These are phyloP conservation scores for Paramarasmius palmivorus DNA, from an alignment of 1,284 basidiomycete species.

Conservation along the genomic window DNA sequence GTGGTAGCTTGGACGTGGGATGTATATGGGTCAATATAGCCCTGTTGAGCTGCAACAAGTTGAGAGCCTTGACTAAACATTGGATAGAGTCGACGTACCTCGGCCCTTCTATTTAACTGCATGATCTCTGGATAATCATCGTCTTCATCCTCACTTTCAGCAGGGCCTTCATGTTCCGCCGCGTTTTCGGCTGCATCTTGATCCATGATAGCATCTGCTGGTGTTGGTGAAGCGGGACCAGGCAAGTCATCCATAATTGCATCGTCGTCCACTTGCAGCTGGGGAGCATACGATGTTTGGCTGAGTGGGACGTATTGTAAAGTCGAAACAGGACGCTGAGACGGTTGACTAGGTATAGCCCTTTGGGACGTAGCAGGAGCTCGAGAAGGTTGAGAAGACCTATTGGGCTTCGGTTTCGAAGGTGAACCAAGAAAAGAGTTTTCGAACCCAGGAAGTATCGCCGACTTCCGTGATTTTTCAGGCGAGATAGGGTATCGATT, in stretches of 20 bases:
- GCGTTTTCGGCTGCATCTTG: conserved; percentile 17
- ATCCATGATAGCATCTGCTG: neutral
- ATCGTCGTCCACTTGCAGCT: neutral
- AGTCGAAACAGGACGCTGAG: no score
- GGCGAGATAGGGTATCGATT: conserved; percentile 23
- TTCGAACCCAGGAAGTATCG: conserved; percentile 47
- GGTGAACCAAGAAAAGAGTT: conserved; percentile 44
- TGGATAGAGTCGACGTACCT: conserved; percentile 40
- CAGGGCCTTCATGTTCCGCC: conserved; percentile 17
- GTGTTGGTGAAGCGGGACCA: neutral
- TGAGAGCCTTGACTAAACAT: neutral
- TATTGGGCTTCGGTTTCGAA: conserved; percentile 23
- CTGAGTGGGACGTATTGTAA: no score
- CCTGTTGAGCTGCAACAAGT: conserved; percentile 49
- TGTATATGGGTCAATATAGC: conserved; percentile 58
- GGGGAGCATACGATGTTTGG: no score
- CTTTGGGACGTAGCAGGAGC: neutral
- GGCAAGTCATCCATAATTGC: conserved; percentile 1
- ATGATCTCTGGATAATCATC: conserved; percentile 30
- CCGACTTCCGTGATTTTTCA: conserved; percentile 30
- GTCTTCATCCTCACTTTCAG: conserved; percentile 23
- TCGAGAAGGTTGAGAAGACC: conserved; percentile 14
- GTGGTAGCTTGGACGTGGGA: conserved; percentile 36
- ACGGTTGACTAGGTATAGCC: neutral
- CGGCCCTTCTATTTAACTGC: conserved; percentile 49